Percentiles rank a stretch among this genome's conserved stretches.
phyloP scores from a whole-genome alignment of 2,329 filamentous ascomycete genomes.

The Colletotrichum camelliae region DNA sequence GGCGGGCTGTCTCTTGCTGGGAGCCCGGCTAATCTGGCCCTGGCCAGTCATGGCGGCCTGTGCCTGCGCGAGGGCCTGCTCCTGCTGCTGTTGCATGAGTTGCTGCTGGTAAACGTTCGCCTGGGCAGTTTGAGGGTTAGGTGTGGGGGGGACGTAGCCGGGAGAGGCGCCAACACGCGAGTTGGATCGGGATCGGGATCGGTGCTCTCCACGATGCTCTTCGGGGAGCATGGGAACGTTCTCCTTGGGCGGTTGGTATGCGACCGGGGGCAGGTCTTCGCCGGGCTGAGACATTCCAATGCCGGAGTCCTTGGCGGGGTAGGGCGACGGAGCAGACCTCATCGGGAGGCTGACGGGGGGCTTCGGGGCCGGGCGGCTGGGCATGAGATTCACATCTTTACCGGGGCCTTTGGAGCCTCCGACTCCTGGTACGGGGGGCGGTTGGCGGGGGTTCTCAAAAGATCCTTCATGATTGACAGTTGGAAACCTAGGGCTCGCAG shows the following conservation, averaged over 20 bases:
- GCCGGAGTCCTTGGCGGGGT: slow-evolving; percentile 65
- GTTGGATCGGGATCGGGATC: slow-evolving; percentile 67
- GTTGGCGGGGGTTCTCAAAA: slow-evolving; percentile 95
- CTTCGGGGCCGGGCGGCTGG: slow-evolving; percentile 84
- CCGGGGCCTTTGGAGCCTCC: slow-evolving; percentile 50
- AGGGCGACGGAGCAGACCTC: slow-evolving; percentile 61
- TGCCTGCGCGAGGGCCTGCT: slow-evolving; percentile 80
- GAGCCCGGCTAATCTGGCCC: slow-evolving; percentile 72
- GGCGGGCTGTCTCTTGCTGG: slow-evolving; percentile 72
- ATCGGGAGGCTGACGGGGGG: slow-evolving; percentile 73
- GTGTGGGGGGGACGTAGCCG: slow-evolving; percentile 49
- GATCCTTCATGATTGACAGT: slow-evolving; percentile 85
- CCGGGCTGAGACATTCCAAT: slow-evolving; percentile 63
- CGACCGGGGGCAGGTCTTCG: slow-evolving; percentile 58
- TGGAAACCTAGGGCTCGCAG: slow-evolving; percentile 85
- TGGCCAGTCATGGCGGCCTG: slow-evolving; percentile 78
- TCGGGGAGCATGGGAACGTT: slow-evolving; percentile 66
- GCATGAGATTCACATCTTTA: slow-evolving; percentile 70
- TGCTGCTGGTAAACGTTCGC: slow-evolving; percentile 64
- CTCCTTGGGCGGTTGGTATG: slow-evolving; percentile 58
- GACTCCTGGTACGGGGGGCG: slow-evolving; percentile 80
- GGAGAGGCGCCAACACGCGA: slow-evolving; percentile 62
- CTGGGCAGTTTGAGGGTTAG: slow-evolving; percentile 45
- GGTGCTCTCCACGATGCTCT: slow-evolving; percentile 48
- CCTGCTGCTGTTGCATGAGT: slow-evolving; percentile 80